phyloP scores from a whole-genome alignment of 129 eudicot genomes.

The Chrysanthemum lavandulifolium region DNA sequence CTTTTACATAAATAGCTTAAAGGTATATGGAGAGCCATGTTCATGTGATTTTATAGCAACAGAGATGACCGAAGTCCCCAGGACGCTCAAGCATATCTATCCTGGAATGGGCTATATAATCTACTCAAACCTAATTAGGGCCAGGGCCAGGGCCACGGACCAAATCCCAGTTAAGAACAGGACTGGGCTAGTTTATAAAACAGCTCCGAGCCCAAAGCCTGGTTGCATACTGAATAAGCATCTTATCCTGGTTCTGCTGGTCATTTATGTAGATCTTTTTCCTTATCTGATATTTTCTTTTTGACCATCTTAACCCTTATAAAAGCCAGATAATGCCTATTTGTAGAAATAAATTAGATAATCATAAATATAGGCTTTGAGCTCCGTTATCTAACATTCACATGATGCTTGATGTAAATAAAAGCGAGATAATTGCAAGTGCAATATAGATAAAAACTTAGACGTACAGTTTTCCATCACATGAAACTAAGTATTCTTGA shows the following conservation, averaged over 20 bases:
- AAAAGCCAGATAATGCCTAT: background rate
- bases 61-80: background rate
- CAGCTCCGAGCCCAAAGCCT: background rate
- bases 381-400: background rate
- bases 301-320: slow-evolving; percentile 1
- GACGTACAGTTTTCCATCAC: background rate
- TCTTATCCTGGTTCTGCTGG: background rate
- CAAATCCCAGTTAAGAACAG: background rate
- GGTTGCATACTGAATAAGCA: background rate
- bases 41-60: background rate
- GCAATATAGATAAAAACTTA: background rate
- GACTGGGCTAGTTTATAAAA: background rate
- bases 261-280: background rate
- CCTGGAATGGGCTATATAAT: background rate
- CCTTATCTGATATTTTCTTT: background rate
- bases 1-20: too few relatives aligned
- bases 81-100: background rate
- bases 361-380: background rate
- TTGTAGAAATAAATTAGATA: background rate
- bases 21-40: too few relatives aligned
- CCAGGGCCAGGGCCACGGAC: background rate
- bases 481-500: background rate
- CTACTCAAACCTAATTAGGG: background rate
- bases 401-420: too few relatives aligned
- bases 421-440: too few relatives aligned